A percentile compares a stretch with the other conserved stretches of the same genome.
Evolutionary conservation across 2,329 filamentous ascomycete genomes (phyloP).

Genomic region (Fusarium algeriense): DNA sequence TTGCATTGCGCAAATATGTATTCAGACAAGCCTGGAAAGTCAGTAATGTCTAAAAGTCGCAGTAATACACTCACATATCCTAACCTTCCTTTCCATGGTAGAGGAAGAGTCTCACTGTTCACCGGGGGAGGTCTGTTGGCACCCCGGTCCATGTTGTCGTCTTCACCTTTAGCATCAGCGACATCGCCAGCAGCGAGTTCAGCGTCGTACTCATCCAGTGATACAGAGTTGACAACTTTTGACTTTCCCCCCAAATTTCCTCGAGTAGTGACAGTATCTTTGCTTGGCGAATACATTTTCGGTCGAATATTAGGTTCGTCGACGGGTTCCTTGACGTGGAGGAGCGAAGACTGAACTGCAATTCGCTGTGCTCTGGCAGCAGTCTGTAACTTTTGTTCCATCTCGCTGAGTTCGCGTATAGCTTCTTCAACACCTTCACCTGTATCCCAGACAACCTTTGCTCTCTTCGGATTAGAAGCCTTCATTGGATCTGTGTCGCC

Average conservation of each 20-base stretch:
- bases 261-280: constrained; percentile 6
- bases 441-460: constrained; percentile 22
- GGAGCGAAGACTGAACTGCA: constrained; percentile 58
- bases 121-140: constrained; percentile 76
- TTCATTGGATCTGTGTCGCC: not conserved
- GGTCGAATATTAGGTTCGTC: constrained; percentile 12
- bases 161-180: constrained; percentile 32
- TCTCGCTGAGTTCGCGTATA: constrained; percentile 60
- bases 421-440: constrained; percentile 53
- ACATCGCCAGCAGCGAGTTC: constrained; percentile 42
- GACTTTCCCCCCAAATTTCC: constrained; percentile 5
- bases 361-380: constrained; percentile 61
- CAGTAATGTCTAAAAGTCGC: constrained; percentile 1
- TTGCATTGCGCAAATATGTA: constrained; percentile 86
- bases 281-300: constrained; percentile 6
- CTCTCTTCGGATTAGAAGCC: not conserved
- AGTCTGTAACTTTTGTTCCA: constrained; percentile 61
- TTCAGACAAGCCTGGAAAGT: constrained; percentile 81
- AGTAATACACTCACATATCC: constrained; percentile 76
- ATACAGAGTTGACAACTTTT: constrained; percentile 32
- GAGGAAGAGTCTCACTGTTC: constrained; percentile 83
- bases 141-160: constrained; percentile 51
- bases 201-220: constrained; percentile 40
- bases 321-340: constrained; percentile 26
- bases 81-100: constrained; percentile 90